phyloP scores from a whole-genome alignment of 2,329 filamentous ascomycete species.

The Monosporascus sp. region DNA sequence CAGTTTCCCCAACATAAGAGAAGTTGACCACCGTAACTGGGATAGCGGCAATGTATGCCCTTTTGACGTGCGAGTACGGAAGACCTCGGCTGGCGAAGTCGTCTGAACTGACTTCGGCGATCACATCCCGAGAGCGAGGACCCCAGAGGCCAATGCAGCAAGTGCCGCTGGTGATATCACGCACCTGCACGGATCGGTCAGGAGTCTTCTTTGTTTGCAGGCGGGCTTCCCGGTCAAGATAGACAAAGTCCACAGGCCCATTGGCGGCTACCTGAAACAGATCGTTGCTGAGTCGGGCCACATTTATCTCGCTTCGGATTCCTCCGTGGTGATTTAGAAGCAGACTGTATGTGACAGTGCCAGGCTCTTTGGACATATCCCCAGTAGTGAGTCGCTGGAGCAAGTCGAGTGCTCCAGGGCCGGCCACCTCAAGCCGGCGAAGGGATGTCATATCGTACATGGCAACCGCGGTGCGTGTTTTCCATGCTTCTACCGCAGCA shows the following conservation, averaged over 20 bases:
- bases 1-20: slow-evolving; percentile 56
- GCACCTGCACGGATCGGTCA: slow-evolving; percentile 42
- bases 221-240: slow-evolving; percentile 49
- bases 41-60: slow-evolving; percentile 45
- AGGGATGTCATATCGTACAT: slow-evolving; percentile 60
- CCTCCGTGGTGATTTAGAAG: slow-evolving; percentile 49
- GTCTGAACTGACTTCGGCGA: slow-evolving; percentile 37
- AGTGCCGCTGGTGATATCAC: slow-evolving; percentile 54
- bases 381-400: slow-evolving; percentile 49
- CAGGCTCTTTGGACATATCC: slow-evolving; percentile 41
- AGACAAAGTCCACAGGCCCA: slow-evolving; percentile 47
- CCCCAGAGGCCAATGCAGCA: slow-evolving; percentile 61
- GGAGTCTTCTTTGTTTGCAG: slow-evolving; percentile 37
- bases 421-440: slow-evolving; percentile 51
- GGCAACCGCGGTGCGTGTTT: slow-evolving; percentile 56
- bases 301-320: slow-evolving; percentile 52
- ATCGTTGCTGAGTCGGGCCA: slow-evolving; percentile 45
- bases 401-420: slow-evolving; percentile 50
- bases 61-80: slow-evolving; percentile 45
- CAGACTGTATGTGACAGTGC: slow-evolving; percentile 50
- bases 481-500: slow-evolving; percentile 57
- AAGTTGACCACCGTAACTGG: slow-evolving; percentile 51
- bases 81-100: slow-evolving; percentile 42
- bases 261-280: slow-evolving; percentile 54
- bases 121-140: slow-evolving; percentile 47